Conservation (phyloP, 164 flowering plant genomes). For the Dillenia suffruticosa region DNA sequence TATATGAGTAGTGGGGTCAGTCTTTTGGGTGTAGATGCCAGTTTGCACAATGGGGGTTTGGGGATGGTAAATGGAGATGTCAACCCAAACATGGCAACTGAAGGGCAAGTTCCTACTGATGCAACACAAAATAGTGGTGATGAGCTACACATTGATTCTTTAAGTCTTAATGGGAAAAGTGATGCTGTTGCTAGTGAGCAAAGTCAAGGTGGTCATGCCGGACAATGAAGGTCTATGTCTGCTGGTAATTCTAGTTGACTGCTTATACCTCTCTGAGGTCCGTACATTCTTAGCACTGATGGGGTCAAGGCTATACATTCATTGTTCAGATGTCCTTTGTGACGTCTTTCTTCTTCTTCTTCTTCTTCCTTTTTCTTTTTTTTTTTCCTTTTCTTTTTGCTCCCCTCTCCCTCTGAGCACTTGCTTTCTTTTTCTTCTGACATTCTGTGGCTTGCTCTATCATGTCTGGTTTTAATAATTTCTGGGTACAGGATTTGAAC, state of each 20-base stretch:
- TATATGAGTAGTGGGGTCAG: conserved; percentile 33
- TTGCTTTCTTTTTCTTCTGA: too few relatives aligned
- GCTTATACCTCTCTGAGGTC: conserved; percentile 16
- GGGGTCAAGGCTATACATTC: too few relatives aligned
- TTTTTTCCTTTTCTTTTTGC: too few relatives aligned
- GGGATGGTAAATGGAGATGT: conserved; percentile 24
- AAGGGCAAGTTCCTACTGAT: conserved; percentile 14
- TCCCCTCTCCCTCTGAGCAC: too few relatives aligned
- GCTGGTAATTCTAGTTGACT: conserved; percentile 19
- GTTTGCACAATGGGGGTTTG: conserved; percentile 11
- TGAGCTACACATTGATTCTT: conserved; percentile 23
- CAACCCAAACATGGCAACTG: conserved; percentile 18
- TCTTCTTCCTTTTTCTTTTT: too few relatives aligned
- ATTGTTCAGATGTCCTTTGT: too few relatives aligned
- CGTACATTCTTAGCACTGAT: conserved; percentile 11
- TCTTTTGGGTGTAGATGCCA: too few relatives aligned
- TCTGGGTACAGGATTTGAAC: too few relatives aligned
- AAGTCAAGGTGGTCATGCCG: conserved; percentile 17
- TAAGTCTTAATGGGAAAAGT: conserved; percentile 15
- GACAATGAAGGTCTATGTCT: conserved; percentile 14
- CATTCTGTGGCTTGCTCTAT: too few relatives aligned
- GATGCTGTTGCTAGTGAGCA: conserved; percentile 24
- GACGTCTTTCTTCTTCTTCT: too few relatives aligned
- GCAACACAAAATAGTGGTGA: conserved; percentile 14
- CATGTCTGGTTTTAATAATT: too few relatives aligned